Evolutionary conservation across 2,329 filamentous ascomycete genomes (phyloP), one percentile per base, ranked within the genome.

Genomic region (Pyricularia sp.): DNA sequence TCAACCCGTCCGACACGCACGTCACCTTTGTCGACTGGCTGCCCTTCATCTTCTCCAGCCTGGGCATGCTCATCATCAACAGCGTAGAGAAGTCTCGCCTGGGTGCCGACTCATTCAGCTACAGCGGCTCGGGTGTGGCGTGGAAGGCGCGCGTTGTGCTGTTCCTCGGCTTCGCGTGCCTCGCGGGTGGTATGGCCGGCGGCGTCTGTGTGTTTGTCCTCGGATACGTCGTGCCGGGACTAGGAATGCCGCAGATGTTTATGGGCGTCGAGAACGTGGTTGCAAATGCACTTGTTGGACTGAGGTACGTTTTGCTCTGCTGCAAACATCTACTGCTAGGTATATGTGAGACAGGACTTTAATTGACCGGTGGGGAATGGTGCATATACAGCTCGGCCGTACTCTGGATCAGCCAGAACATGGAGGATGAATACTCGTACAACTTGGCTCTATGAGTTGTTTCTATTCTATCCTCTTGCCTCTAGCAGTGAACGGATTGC

Each of bases 21-120:
- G 82, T 91, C 74, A 87, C 82, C 72, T 91, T 90, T 74, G 82
- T 89, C 78, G 88, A 90, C 84, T 90, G 88, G 88, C 84, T 90
- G 72, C 88, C 88, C 67, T 83, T 90, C 72, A 84, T 90, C 77
- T 90, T 90, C 81, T 87, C 84, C 72, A 83, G 84, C 71, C 81
- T 90, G 71, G 88, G 88, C 71, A 90, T 90, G 87, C 83, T 90
- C 70, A 90, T 90, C 77, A 90, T 90, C 82, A 90, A 90, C 82
- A 86, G 83, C 73, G 87, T 90, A 72, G 87, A 90, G 80, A 90
- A 90, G 79, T 81, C 86, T 70, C 85, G 88, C 68, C 82, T 90
- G 71, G 86, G 86, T 73, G 82, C 85, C 73, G 87, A 91, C 79
- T 58, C 25, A 17, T 88, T 88, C 77, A 84, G 83, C 71, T 89